Conservation (phyloP, 108 stramenopile genomes). For the Nitzschia palea region DNA sequence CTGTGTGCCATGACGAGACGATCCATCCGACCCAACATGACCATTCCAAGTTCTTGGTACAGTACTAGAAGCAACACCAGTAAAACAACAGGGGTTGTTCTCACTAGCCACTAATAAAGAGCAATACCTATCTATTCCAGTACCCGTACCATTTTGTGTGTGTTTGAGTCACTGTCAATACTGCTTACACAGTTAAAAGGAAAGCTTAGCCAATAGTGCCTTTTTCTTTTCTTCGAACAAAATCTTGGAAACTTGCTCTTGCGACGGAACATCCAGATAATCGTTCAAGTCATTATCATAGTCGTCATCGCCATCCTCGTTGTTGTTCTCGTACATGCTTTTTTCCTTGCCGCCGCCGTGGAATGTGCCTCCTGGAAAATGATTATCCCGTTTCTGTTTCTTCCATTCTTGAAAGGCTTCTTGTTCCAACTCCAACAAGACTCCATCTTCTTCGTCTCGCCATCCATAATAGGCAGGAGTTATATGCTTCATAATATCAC, state of each 20-base stretch:
- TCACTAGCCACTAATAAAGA: too few relatives aligned
- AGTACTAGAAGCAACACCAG: too few relatives aligned
- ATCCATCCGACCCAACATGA: too few relatives aligned
- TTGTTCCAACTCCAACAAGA: constrained; percentile 76
- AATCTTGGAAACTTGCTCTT: constrained; percentile 57
- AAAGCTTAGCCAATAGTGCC: constrained; percentile 57
- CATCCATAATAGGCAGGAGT: constrained; percentile 92
- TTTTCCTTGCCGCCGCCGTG: constrained; percentile 5
- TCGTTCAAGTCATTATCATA: constrained; percentile 25
- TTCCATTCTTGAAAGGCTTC: constrained; percentile 41
- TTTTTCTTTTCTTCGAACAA: constrained; percentile 81
- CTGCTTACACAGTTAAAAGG: too few relatives aligned
- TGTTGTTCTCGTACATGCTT: constrained; percentile 12
- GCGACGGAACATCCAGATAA: constrained; percentile 57
- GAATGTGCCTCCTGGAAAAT: too few relatives aligned
- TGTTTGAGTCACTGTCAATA: too few relatives aligned
- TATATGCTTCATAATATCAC: constrained; percentile 82
- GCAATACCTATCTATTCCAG: too few relatives aligned
- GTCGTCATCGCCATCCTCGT: constrained; percentile 3
- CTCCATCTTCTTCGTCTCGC: constrained; percentile 93
- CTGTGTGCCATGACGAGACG: too few relatives aligned
- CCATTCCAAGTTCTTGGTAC: too few relatives aligned
- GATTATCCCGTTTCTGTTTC: constrained; percentile 32
- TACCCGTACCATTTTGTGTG: too few relatives aligned
- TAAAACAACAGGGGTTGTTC: too few relatives aligned